Evolutionary conservation across 2,329 filamentous ascomycete genomes (phyloP), one percentile per base, ranked within the genome.

Genomic region (Arachnopeziza araneosa): DNA sequence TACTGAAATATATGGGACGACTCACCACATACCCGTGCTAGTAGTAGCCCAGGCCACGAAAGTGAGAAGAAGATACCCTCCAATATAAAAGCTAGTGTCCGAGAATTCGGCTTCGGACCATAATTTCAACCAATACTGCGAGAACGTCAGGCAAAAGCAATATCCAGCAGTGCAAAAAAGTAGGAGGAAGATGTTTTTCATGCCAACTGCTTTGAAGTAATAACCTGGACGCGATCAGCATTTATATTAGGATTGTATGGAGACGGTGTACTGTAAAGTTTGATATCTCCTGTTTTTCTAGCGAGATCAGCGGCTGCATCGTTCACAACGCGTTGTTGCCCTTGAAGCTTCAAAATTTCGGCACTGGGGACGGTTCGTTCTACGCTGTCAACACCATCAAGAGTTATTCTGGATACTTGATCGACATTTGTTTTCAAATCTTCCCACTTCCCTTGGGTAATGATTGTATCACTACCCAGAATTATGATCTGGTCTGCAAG

Each of bases 401-500:
- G 36, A 3, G 36, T 44, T 5, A 44, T 44, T 44, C 17, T 44
- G 17, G 36, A 44, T 14, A 53, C 48, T 52, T 57, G 51, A 55
- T 62, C n/a, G 55, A 56, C 7, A 8, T 44, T 44, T 3, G 2
- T 44, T 51, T 64, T 54, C 2, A 66, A 57, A 1, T 63, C n/a
- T 7, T 69, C 57, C 57, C 69, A 76, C 6, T 63, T 68, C 1
- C 77, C 77, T 60, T 76, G 72, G 17, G 73, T 70, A 7, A 63
- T 57, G 30, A 75, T 65, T 21, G 55, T 58, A 7, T 70, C 68
- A 24, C 71, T 55, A 4, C 58, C 67, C 12, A 78, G 61, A 30
- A 71, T 70, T 3, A 78, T 64, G 24, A 79, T 71, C 17, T 75
- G 69, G 52, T 83, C 78, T 17, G 75, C 72, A 56, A 67, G 61